phyloP scores from a whole-genome alignment of 108 stramenopile genomes.

The Pseudonitzschia pungens region DNA sequence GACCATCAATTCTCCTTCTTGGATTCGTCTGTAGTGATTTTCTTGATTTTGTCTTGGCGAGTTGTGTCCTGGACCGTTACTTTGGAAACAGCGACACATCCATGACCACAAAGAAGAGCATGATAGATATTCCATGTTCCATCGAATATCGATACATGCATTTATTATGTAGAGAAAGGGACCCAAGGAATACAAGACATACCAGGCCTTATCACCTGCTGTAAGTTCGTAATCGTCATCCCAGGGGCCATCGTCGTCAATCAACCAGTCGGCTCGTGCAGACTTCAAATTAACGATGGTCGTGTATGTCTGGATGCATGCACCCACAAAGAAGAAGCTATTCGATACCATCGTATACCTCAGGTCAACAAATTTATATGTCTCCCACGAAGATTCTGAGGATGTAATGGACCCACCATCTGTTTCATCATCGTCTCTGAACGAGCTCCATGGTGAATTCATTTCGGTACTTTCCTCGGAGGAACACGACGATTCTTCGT shows the following conservation, averaged over 20 bases:
- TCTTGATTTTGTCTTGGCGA: neutral
- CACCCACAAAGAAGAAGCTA: neutral
- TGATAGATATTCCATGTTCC: neutral
- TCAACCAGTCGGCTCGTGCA: neutral
- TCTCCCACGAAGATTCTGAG: constrained; percentile 2
- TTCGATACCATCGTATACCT: constrained; percentile 14
- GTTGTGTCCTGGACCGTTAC: neutral
- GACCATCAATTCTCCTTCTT: neutral
- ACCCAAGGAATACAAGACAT: neutral
- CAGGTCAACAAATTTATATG: neutral
- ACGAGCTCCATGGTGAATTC: neutral
- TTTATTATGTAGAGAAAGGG: constrained; percentile 9
- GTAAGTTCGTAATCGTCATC: constrained; percentile 4
- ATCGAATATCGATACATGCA: constrained; percentile 5
- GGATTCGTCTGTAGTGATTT: neutral
- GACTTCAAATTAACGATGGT: neutral
- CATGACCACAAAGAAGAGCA: neutral
- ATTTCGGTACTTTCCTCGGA: neutral
- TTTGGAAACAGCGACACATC: neutral
- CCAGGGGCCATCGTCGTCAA: neutral
- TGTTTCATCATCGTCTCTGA: neutral
- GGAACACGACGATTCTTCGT: neutral
- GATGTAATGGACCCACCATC: neutral
- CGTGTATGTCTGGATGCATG: constrained; percentile 11
- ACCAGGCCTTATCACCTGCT: neutral